Percentiles rank a stretch among this genome's conserved stretches.
Conservation (phyloP, 2,329 filamentous ascomycete genomes). For the Harringtonia aguacate region DNA sequence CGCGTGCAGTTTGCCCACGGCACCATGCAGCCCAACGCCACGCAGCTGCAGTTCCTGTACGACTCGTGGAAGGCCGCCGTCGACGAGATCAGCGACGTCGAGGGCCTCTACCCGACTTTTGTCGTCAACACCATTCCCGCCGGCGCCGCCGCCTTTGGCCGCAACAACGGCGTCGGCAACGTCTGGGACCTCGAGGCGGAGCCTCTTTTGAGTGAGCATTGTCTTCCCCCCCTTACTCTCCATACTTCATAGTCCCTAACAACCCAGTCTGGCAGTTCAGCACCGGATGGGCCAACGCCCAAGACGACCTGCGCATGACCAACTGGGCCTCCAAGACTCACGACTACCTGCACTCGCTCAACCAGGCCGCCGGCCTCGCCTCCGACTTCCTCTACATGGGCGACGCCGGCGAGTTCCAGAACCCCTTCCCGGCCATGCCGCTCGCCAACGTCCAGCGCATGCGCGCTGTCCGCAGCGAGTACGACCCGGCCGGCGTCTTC, state of each 20-base stretch:
- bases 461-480: background rate
- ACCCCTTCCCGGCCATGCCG: constrained; percentile 21
- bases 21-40: constrained; percentile 23
- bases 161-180: constrained; percentile 26
- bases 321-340: constrained; percentile 19
- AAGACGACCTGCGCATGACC: constrained; percentile 24
- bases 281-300: constrained; percentile 19
- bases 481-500: constrained; percentile 12
- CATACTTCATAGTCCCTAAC: background rate
- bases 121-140: constrained; percentile 18
- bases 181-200: constrained; percentile 21
- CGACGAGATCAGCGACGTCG: constrained; percentile 20
- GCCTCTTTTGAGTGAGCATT: background rate
- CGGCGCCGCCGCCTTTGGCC: constrained; percentile 16
- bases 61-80: constrained; percentile 23
- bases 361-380: constrained; percentile 18
- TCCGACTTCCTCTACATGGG: constrained; percentile 26
- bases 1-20: constrained; percentile 25
- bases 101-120: constrained; percentile 26
- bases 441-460: constrained; percentile 19
- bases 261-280: constrained; percentile 5
- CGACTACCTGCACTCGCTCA: constrained; percentile 20
- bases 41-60: constrained; percentile 21
- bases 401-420: constrained; percentile 25
- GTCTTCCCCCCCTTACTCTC: background rate